A percentile compares a stretch with the other conserved stretches of the same genome.
phyloP scores from a whole-genome alignment of 2,329 filamentous ascomycete species.

The Colletotrichum chrysophilum region DNA sequence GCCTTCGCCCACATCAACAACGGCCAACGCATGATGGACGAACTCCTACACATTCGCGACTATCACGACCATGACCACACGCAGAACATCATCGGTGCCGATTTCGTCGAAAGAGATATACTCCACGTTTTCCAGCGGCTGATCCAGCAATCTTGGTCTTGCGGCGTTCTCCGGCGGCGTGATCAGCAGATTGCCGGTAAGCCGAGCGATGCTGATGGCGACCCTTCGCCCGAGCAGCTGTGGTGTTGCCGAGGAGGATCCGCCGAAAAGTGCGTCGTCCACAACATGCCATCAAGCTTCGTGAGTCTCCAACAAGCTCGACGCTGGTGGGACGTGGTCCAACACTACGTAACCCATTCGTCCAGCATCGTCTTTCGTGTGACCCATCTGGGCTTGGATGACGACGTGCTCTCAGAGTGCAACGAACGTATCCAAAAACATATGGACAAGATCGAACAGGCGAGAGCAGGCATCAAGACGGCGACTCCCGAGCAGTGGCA shows the following conservation, averaged over 20 bases:
- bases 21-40: conserved; percentile 40
- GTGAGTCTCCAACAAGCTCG: conserved; percentile 28
- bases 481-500: conserved; percentile 14
- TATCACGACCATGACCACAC: background rate
- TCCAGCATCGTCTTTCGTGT: conserved; percentile 22
- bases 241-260: conserved; percentile 27
- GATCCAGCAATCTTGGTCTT: conserved; percentile 32
- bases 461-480: background rate
- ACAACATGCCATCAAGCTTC: conserved; percentile 27
- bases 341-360: conserved; percentile 30
- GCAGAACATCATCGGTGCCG: background rate
- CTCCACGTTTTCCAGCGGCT: conserved; percentile 33
- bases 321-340: conserved; percentile 32
- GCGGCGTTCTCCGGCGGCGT: conserved; percentile 21
- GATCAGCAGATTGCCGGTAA: background rate
- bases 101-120: conserved; percentile 29
- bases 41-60: conserved; percentile 27
- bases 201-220: background rate
- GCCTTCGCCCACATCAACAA: conserved; percentile 40
- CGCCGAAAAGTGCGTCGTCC: background rate
- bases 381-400: conserved; percentile 15
- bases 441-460: background rate
- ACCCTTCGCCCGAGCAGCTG: background rate
- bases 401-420: background rate
- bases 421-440: background rate